Evolutionary conservation across 2,329 filamentous ascomycete genomes (phyloP).

Genomic region (Calonectria pteridis): DNA sequence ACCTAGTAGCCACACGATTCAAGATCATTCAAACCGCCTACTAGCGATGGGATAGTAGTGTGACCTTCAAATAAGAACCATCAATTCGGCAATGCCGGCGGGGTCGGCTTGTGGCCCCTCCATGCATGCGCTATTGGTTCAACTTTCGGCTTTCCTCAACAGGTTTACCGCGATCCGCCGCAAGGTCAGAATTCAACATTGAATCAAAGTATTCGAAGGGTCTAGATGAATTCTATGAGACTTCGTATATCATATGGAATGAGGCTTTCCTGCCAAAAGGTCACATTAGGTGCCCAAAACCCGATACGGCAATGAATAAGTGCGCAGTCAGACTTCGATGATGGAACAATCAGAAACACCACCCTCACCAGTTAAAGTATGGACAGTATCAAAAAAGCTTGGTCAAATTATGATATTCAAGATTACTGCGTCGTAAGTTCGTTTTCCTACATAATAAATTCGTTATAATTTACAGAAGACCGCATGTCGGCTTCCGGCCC

Average conservation of each 20-base stretch:
- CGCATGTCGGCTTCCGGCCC: not conserved
- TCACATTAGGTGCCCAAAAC: not conserved
- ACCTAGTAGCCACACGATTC: not conserved
- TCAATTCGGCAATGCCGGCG: not conserved
- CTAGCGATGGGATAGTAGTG: not conserved
- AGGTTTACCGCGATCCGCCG: not conserved
- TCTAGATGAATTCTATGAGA: not conserved
- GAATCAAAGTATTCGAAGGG: not conserved
- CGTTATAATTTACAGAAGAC: slow-evolving; percentile 18
- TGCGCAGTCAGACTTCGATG: not conserved
- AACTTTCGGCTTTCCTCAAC: not conserved
- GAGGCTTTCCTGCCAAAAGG: not conserved
- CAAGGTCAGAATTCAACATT: not conserved
- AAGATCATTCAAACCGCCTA: not conserved
- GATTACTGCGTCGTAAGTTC: too few relatives aligned
- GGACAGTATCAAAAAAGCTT: not conserved
- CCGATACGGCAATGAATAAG: not conserved
- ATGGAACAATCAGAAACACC: not conserved
- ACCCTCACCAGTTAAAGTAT: too few relatives aligned
- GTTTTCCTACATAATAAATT: slow-evolving; percentile 15
- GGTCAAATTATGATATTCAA: not conserved
- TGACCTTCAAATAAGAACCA: not conserved
- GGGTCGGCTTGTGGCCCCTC: not conserved
- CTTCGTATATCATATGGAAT: not conserved
- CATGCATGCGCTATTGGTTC: not conserved